Conservation (phyloP, 805 yeast species). For the Hemisphaericaspora nanyangensis region DNA sequence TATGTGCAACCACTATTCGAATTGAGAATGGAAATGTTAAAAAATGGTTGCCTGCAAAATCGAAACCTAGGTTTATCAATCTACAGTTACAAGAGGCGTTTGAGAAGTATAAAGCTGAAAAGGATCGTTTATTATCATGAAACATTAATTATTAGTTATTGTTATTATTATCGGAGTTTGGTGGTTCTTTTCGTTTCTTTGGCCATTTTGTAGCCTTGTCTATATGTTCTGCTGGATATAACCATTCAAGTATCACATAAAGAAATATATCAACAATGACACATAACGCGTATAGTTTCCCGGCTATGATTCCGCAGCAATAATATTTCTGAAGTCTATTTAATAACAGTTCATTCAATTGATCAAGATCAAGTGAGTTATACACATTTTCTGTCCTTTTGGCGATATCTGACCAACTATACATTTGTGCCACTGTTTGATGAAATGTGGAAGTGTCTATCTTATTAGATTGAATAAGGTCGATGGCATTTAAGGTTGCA, state of each 20-base stretch:
- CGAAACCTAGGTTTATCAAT: constrained; percentile 16
- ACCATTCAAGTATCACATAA: constrained; percentile 58
- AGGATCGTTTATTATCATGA: background rate
- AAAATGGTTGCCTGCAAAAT: constrained; percentile 13
- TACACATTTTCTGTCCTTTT: constrained; percentile 81
- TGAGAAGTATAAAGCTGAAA: constrained; percentile 2
- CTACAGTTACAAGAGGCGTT: constrained; percentile 16
- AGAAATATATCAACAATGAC: constrained; percentile 76
- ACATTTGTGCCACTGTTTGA: constrained; percentile 71
- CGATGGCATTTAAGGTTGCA: constrained; percentile 70
- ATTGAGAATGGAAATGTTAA: constrained; percentile 2
- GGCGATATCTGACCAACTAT: constrained; percentile 91
- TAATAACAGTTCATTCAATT: constrained; percentile 50
- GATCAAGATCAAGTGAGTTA: constrained; percentile 39
- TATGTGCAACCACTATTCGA: constrained; percentile 10
- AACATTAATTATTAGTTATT: constrained; percentile 1
- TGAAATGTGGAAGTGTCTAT: constrained; percentile 79
- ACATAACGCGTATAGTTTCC: constrained; percentile 75
- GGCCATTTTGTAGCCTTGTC: constrained; percentile 86
- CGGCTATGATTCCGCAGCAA: constrained; percentile 79
- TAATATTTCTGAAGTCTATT: constrained; percentile 62
- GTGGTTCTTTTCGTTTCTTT: constrained; percentile 13
- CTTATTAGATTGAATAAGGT: constrained; percentile 47
- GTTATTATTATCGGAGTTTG: constrained; percentile 1
- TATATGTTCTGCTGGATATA: constrained; percentile 65